Evolutionary conservation across 306 rosid species (phyloP), one percentile per base, ranked within the genome.

Genomic region (Senna siamea): DNA sequence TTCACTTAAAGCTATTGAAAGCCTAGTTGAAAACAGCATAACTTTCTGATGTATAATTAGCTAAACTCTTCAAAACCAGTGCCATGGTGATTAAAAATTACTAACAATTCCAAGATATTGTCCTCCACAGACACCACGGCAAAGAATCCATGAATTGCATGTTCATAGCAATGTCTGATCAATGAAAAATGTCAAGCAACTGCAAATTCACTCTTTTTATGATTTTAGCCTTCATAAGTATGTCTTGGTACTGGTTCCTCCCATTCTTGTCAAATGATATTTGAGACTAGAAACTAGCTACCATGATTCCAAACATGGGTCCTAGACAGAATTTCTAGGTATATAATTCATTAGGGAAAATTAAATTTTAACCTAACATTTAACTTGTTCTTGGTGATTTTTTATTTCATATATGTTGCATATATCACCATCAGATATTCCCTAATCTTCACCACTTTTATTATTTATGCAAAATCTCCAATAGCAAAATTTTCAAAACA

Each of bases 1-100:
- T 50, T 50, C 53, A 64, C 72, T 54, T 59, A 71, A 74, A 61
- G 38, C 53, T 63, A 66, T 70, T 47, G 26, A 69, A 78, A 57
- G 58, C 51, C 73, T 63, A 72, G 56, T 15, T 44, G 69, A 69
- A 78, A 78, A 23, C 38, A 68, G 1, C 52, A 37, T 19, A 10
- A 30, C 7, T 43, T 41, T 65, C 13, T 2, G 37, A 44, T 32
- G 67, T 30, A 69, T 18, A 64, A 70, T 40, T 15, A 75, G 18
- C 65, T 17, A 52, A 68, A 65, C 65, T 60, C 55, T 58, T 54
- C 18, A 56, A 63, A 72, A 74, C 9, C 62, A 61, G 19, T 38
- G 66, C 17, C 18, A n/a, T 30, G 23, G 23, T 7, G 38, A 63
- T 53, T 43, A 63, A 78, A 76, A 57, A 66, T 35, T 66, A 58